A percentile compares a stretch with the other conserved stretches of the same genome.
These are phyloP conservation scores for Cynara cardunculus DNA, from an alignment of 129 eudicot genomes.

Conservation along the genomic window DNA sequence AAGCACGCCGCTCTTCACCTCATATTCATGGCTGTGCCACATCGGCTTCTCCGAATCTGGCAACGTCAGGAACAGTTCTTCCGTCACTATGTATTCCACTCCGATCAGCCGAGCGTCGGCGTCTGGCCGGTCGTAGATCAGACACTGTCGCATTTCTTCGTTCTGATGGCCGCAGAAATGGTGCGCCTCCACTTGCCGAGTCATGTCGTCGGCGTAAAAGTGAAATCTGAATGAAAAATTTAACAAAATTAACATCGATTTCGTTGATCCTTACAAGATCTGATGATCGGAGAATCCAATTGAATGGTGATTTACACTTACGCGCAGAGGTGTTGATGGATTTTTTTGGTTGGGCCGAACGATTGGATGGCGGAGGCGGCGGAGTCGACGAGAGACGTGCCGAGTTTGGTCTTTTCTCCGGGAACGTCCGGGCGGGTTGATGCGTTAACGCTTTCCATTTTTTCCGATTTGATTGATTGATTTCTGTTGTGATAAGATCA, in stretches of 20 bases:
- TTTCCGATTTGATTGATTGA: not conserved
- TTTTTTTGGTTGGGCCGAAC: conserved; percentile 71
- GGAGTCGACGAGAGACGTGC: conserved; percentile 65
- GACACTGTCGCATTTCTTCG: conserved; percentile 82
- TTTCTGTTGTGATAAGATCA: not conserved
- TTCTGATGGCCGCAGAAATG: conserved; percentile 85
- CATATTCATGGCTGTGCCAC: conserved; percentile 94
- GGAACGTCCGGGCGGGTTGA: conserved; percentile 59
- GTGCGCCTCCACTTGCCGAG: conserved; percentile 94
- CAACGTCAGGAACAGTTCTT: conserved; percentile 58
- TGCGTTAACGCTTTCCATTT: conserved; percentile 41
- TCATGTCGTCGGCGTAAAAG: conserved; percentile 94
- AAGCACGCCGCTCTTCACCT: conserved; percentile 87
- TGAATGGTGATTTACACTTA: conserved; percentile 2
- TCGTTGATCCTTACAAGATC: not conserved
- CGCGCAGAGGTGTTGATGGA: conserved; percentile 99
- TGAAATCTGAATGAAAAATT: conserved; percentile 44
- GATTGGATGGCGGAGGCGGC: conserved; percentile 82
- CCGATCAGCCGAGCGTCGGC: conserved; percentile 75
- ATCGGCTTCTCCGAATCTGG: conserved; percentile 78
- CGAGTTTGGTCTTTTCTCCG: conserved; percentile 63
- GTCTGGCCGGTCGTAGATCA: conserved; percentile 78
- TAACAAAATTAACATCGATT: not conserved
- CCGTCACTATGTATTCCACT: conserved; percentile 72
- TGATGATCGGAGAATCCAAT: not conserved